Base-by-base conservation (phyloP, 2,329 filamentous ascomycete genomes). In the Dactylellina drechsleri region DNA sequence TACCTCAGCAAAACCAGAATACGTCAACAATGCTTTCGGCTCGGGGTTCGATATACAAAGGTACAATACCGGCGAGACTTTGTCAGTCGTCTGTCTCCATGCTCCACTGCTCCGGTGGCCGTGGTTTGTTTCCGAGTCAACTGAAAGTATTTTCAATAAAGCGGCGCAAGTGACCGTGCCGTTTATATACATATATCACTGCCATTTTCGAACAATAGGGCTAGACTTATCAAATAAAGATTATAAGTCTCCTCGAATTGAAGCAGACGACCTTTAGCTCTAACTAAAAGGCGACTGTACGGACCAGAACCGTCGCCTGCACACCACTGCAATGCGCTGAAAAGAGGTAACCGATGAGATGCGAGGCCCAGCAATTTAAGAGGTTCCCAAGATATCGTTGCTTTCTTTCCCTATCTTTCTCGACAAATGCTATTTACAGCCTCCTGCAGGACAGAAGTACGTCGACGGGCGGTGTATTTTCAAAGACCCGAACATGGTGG, bases 331-430 rank as follows among this genome's bases (percentile, higher is more conserved):
- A 75, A 75, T 68, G 71, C 71, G 49, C 64, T 75, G 58, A 50
- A 75, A 75, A 60, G 43, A 75, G 71, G 58, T 58, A 75, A 68
- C 66, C 71, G 71, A 75, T 75, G 71, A 75, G 71, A 75, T 75
- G 71, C 71, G 64, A 75, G 71, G 64, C 53, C 71, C 58, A 45
- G 60, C 64, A 58, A 53, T 53, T 54, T 75, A 62, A 65, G 58
- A 68, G 64, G 64, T 64, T 68, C 62, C 62, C 70, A 66, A 74
- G 62, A 62, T 57, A 66, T 61, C 40, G 59, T 57, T 43, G 15
- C 45, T 36, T 36, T 58, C 60, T 59, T 41, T 53, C n/a, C 56
- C 20, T 45, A 57, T 73, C 16, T 64, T 56, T 64, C 5, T 66
- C 52, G 49, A 60, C 58, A 65, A 49, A 61, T 59, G 64, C 71